A percentile compares a stretch with the other conserved stretches of the same genome.
Conservation (phyloP, 1,284 basidiomycete genomes). For the Ganoderma resinaceum region DNA sequence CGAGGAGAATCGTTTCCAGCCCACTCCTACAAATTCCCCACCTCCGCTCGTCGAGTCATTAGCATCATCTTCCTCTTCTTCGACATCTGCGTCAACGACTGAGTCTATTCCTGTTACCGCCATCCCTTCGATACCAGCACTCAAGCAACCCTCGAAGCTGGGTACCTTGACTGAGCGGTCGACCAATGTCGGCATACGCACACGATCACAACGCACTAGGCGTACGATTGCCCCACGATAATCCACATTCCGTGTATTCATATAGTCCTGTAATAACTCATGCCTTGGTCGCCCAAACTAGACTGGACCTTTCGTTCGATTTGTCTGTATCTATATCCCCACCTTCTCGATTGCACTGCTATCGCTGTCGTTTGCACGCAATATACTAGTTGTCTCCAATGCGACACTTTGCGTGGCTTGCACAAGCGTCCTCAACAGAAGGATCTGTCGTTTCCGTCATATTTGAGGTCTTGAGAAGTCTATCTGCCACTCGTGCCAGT, state of each 20-base stretch:
- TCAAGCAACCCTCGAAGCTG: constrained; percentile 35
- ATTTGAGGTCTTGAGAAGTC: no score
- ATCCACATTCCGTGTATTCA: neutral
- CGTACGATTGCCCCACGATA: constrained; percentile 32
- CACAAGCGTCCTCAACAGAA: no score
- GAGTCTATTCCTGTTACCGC: constrained; percentile 24
- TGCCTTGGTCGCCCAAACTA: neutral
- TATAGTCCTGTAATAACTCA: neutral
- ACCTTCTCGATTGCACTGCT: constrained; percentile 9
- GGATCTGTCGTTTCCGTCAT: no score
- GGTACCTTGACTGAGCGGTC: constrained; percentile 46
- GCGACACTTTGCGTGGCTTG: neutral
- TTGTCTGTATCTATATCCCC: constrained; percentile 6
- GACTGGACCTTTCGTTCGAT: neutral
- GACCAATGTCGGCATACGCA: constrained; percentile 38
- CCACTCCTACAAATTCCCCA: constrained; percentile 26
- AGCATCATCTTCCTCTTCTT: constrained; percentile 47
- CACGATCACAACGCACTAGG: constrained; percentile 28
- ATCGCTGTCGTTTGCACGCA: constrained; percentile 15
- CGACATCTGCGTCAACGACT: constrained; percentile 35
- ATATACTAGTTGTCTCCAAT: no score
- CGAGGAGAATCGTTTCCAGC: constrained; percentile 27
- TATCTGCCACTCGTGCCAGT: no score
- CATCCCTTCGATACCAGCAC: constrained; percentile 27
- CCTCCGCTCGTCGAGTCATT: constrained; percentile 31